Conservation (phyloP, 768 basidiomycete genomes). For the Rubroboletus pulcherrimus region DNA sequence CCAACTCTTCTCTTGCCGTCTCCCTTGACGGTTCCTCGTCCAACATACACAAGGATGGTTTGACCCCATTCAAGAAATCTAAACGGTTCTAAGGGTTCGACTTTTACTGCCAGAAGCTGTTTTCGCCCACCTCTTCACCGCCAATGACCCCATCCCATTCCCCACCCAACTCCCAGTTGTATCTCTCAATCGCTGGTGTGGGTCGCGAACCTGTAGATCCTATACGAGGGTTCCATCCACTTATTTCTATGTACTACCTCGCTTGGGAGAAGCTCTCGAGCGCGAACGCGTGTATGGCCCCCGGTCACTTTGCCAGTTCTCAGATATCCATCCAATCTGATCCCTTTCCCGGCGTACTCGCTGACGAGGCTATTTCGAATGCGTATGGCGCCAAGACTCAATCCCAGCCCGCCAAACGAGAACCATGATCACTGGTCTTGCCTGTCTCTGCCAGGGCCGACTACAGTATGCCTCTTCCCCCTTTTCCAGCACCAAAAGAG, state of each 20-base stretch:
- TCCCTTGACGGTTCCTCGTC: conserved; percentile 50
- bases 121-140: conserved; percentile 51
- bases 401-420: conserved; percentile 32
- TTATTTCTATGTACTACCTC: conserved; percentile 95
- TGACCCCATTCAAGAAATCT: conserved; percentile 53
- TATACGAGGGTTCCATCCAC: conserved; percentile 88
- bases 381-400: conserved; percentile 27
- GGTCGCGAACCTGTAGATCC: conserved; percentile 67
- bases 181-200: conserved; percentile 47
- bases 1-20: conserved; percentile 67
- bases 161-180: conserved; percentile 56
- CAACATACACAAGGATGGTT: conserved; percentile 40
- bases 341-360: conserved; percentile 14
- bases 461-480: conserved; percentile 79
- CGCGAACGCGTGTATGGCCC: conserved; percentile 91
- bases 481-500: conserved; percentile 76
- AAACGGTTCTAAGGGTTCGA: conserved; percentile 96
- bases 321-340: conserved; percentile 60
- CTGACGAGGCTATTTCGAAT: conserved; percentile 20
- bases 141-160: conserved; percentile 55
- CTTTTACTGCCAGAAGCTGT: conserved; percentile 88
- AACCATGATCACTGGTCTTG: conserved; percentile 20
- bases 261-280: conserved; percentile 94
- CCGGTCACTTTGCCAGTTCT: conserved; percentile 90
- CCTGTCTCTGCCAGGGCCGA: conserved; percentile 50